A percentile compares a stretch with the other conserved stretches of the same genome.
These are phyloP conservation scores for Cryptococcus maquisensis DNA, from an alignment of 1,284 basidiomycete genomes.

Conservation along the genomic window DNA sequence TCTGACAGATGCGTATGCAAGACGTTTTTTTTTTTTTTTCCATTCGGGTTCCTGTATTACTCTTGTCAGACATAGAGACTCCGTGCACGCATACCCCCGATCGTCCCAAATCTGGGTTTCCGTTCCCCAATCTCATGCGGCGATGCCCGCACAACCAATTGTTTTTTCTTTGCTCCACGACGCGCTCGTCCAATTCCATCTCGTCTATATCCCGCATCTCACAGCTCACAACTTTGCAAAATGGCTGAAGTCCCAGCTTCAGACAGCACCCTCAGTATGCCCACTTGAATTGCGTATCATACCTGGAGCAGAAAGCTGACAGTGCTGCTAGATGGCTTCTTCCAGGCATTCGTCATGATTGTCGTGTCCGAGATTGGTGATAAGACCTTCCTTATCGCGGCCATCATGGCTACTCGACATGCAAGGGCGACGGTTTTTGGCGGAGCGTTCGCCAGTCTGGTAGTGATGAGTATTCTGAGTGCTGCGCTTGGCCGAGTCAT, in stretches of 20 bases:
- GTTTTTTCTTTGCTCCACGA: background rate
- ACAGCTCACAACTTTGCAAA: background rate
- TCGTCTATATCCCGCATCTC: background rate
- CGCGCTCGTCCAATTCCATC: background rate
- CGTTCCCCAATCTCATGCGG: background rate
- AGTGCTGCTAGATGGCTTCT: constrained; percentile 53
- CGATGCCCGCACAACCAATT: background rate
- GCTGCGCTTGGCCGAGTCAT: constrained; percentile 82
- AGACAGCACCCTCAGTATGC: constrained; percentile 6
- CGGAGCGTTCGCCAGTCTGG: constrained; percentile 81
- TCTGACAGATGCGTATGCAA: too few relatives aligned
- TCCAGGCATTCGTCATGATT: constrained; percentile 79
- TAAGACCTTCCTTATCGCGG: constrained; percentile 96
- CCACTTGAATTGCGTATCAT: background rate
- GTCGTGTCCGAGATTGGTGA: constrained; percentile 86
- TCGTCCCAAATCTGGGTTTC: background rate
- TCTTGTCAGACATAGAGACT: too few relatives aligned
- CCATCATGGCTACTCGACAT: constrained; percentile 94
- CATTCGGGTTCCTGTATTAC: too few relatives aligned
- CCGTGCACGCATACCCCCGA: too few relatives aligned
- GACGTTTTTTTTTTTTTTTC: too few relatives aligned
- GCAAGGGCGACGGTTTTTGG: constrained; percentile 78
- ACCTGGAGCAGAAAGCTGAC: background rate
- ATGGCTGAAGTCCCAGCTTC: constrained; percentile 5
- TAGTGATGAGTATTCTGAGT: constrained; percentile 88